Percentiles rank a stretch among this genome's conserved stretches.
Conservation (phyloP, 2,329 filamentous ascomycete species). For the Aspergillus hortae region DNA sequence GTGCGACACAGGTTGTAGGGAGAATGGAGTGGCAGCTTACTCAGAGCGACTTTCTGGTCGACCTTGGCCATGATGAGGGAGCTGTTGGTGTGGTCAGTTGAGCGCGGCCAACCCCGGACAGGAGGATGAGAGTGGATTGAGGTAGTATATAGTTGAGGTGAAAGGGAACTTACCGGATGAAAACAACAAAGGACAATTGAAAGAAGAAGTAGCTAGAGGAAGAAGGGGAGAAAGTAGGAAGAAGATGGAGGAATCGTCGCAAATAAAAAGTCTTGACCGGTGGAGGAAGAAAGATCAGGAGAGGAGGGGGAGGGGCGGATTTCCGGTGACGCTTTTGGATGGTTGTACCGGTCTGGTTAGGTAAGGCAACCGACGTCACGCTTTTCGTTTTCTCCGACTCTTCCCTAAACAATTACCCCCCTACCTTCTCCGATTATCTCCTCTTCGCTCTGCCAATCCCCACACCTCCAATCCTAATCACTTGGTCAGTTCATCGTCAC, state of each 20-base stretch:
- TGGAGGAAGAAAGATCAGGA: conserved; percentile 17
- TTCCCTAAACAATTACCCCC: conserved; percentile 31
- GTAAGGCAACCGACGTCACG: conserved; percentile 28
- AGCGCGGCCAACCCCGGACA: conserved; percentile 18
- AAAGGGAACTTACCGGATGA: conserved; percentile 1
- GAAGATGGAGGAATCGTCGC: conserved; percentile 12
- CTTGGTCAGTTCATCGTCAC: conserved; percentile 12
- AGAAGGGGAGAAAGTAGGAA: conserved; percentile 14
- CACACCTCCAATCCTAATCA: neutral
- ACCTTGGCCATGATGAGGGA: conserved; percentile 58
- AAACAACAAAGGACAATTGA: conserved; percentile 5
- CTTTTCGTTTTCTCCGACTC: conserved; percentile 29
- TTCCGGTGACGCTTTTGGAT: conserved; percentile 34
- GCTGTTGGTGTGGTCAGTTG: neutral
- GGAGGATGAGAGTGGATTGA: conserved; percentile 19
- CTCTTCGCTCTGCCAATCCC: neutral
- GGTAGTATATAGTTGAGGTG: neutral
- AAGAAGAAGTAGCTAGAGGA: conserved; percentile 6
- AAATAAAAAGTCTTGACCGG: conserved; percentile 17
- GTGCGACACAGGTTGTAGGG: conserved; percentile 13
- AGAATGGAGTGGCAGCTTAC: conserved; percentile 43
- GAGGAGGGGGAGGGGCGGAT: conserved; percentile 25
- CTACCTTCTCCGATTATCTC: neutral
- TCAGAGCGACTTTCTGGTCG: conserved; percentile 67
- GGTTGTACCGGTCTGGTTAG: neutral